Evolutionary conservation across 768 basidiomycete genomes (phyloP).

Genomic region (Sporobolomyces phaffii): DNA sequence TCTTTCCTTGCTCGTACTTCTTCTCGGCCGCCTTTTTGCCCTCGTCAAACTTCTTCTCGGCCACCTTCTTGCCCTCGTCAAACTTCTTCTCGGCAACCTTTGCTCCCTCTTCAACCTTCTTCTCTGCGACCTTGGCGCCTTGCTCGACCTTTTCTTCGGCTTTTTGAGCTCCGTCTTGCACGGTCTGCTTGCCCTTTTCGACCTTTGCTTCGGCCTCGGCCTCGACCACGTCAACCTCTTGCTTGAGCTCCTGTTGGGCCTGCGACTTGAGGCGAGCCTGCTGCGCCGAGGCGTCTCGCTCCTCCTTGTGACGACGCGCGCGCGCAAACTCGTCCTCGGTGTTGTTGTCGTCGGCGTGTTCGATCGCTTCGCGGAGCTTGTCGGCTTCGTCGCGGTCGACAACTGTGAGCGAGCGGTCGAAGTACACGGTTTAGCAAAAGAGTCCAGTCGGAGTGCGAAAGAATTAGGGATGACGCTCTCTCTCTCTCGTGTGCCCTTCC

Average conservation of each 20-base stretch:
- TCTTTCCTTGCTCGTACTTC: not conserved
- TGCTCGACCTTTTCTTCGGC: slow-evolving; percentile 7
- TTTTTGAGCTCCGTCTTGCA: not conserved
- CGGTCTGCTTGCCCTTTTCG: slow-evolving; percentile 14
- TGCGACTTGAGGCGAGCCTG: slow-evolving; percentile 11
- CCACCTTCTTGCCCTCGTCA: slow-evolving; percentile 21
- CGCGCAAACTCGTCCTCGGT: slow-evolving; percentile 8
- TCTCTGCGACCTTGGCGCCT: not conserved
- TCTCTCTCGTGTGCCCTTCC: too few relatives aligned
- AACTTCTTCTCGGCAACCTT: slow-evolving; percentile 43
- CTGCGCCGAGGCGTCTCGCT: slow-evolving; percentile 15
- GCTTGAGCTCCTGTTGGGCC: slow-evolving; percentile 18
- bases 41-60: not conserved
- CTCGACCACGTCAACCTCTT: slow-evolving; percentile 7
- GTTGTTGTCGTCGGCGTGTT: slow-evolving; percentile 16
- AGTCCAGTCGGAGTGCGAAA: not conserved
- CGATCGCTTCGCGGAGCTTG: slow-evolving; percentile 14
- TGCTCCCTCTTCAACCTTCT: slow-evolving; percentile 29
- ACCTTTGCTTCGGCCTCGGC: not conserved
- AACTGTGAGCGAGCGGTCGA: too few relatives aligned
- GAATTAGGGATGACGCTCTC: not conserved
- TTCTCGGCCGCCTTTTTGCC: slow-evolving; percentile 6
- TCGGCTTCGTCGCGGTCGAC: slow-evolving; percentile 22
- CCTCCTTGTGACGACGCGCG: slow-evolving; percentile 9
- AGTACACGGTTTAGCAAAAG: not conserved